These are phyloP conservation scores for Phytophthora nicotianae DNA, from an alignment of 352 stramenopile genomes.

Conservation along the genomic window DNA sequence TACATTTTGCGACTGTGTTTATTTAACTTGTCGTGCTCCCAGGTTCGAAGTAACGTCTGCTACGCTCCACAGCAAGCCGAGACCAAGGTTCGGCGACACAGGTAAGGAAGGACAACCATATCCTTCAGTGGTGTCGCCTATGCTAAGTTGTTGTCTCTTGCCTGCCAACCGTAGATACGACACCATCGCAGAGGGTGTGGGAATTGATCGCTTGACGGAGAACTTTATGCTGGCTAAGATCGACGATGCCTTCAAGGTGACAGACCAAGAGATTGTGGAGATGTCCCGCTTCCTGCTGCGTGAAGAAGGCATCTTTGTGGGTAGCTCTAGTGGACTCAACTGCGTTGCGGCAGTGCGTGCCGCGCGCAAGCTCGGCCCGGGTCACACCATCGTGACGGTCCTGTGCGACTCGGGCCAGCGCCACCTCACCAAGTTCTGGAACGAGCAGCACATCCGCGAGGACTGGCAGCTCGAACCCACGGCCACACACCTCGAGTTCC, in stretches of 20 bases:
- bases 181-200: conserved; percentile 97
- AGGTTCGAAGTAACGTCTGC: conserved; percentile 94
- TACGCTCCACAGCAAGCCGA: conserved; percentile 96
- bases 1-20: too few relatives aligned
- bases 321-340: conserved; percentile 88
- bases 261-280: conserved; percentile 96
- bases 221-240: conserved; percentile 95
- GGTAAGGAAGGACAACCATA: conserved; percentile 34
- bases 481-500: conserved; percentile 72
- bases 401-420: conserved; percentile 90
- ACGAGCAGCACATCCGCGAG: conserved; percentile 72
- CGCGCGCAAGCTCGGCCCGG: conserved; percentile 74
- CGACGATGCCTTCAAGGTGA: conserved; percentile 89
- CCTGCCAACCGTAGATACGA: conserved; percentile 88
- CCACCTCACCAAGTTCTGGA: conserved; percentile 91
- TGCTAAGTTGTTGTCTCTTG: not conserved
- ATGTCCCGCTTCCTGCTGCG: conserved; percentile 97
- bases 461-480: conserved; percentile 66
- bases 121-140: not conserved
- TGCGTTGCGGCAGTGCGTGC: conserved; percentile 80
- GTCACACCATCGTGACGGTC: conserved; percentile 86
- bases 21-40: not conserved
- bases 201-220: conserved; percentile 96
- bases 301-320: conserved; percentile 97
- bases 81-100: conserved; percentile 90